These are phyloP conservation scores for Curvularia sp. DNA, from an alignment of 2,329 filamentous ascomycete genomes.

Conservation along the genomic window DNA sequence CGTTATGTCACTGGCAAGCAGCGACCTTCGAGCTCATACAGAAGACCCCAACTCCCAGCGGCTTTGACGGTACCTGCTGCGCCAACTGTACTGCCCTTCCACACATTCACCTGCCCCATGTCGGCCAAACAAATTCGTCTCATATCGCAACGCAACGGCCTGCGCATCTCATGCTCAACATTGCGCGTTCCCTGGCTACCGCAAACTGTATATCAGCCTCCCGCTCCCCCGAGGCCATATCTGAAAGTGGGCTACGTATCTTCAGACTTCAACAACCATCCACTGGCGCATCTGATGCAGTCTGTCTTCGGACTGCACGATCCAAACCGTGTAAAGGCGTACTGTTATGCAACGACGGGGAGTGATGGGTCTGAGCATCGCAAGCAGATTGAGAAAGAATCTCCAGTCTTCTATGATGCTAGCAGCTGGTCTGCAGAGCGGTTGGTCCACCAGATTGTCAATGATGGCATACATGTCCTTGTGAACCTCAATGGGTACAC, in stretches of 20 bases:
- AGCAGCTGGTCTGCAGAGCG: slow-evolving; percentile 85
- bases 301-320: slow-evolving; percentile 96
- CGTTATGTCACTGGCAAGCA: slow-evolving; percentile 69
- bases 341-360: slow-evolving; percentile 93
- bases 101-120: slow-evolving; percentile 95
- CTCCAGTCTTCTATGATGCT: slow-evolving; percentile 88
- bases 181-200: slow-evolving; percentile 88
- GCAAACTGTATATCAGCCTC: slow-evolving; percentile 79
- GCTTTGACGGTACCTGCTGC: slow-evolving; percentile 81
- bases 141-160: slow-evolving; percentile 93
- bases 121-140: slow-evolving; percentile 89
- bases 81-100: slow-evolving; percentile 93
- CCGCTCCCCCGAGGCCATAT: slow-evolving; percentile 77
- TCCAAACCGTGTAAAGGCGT: slow-evolving; percentile 74
- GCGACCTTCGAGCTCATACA: slow-evolving; percentile 67
- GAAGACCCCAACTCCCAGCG: slow-evolving; percentile 74
- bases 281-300: slow-evolving; percentile 96
- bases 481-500: slow-evolving; percentile 99
- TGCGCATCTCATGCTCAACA: slow-evolving; percentile 91
- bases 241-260: slow-evolving; percentile 96
- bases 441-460: slow-evolving; percentile 83
- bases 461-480: slow-evolving; percentile 90
- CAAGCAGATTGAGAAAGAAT: slow-evolving; percentile 89
- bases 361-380: slow-evolving; percentile 90
- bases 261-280: slow-evolving; percentile 99